These are phyloP conservation scores for Rosa persica DNA, from an alignment of 306 rosid genomes.

Conservation along the genomic window DNA sequence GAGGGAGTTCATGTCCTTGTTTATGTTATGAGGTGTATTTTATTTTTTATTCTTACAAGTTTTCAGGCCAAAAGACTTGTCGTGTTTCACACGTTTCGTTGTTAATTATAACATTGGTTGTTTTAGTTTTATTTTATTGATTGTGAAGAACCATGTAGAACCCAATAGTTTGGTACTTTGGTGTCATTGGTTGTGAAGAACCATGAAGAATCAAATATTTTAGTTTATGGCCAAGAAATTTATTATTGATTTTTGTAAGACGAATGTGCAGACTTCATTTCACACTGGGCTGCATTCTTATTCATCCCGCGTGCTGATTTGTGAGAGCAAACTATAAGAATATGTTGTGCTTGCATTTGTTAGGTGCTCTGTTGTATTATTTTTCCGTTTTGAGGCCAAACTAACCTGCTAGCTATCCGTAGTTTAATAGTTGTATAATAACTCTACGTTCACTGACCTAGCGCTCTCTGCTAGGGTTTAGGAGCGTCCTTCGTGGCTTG, in stretches of 20 bases:
- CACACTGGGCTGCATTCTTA: too few species aligned
- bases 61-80: not conserved
- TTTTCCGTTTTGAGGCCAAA: not conserved
- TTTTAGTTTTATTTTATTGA: not conserved
- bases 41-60: constrained; percentile 22
- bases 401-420: too few species aligned
- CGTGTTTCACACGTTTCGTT: not conserved
- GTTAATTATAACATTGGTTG: not conserved
- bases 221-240: not conserved
- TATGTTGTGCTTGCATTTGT: not conserved
- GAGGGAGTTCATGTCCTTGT: constrained; percentile 1
- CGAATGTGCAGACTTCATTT: too few species aligned
- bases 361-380: not conserved
- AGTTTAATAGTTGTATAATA: too few species aligned
- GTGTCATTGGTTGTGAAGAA: not conserved
- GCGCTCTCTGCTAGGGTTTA: too few species aligned
- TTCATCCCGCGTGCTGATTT: too few species aligned
- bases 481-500: too few species aligned
- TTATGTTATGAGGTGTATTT: constrained; percentile 15
- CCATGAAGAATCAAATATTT: not conserved
- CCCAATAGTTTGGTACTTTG: too few species aligned
- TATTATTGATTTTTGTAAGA: not conserved
- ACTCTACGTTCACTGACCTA: too few species aligned
- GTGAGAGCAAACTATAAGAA: too few species aligned
- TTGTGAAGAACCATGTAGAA: not conserved